Evolutionary conservation across 2,329 filamentous ascomycete genomes (phyloP).

Genomic region (Nannizzia gypsea): DNA sequence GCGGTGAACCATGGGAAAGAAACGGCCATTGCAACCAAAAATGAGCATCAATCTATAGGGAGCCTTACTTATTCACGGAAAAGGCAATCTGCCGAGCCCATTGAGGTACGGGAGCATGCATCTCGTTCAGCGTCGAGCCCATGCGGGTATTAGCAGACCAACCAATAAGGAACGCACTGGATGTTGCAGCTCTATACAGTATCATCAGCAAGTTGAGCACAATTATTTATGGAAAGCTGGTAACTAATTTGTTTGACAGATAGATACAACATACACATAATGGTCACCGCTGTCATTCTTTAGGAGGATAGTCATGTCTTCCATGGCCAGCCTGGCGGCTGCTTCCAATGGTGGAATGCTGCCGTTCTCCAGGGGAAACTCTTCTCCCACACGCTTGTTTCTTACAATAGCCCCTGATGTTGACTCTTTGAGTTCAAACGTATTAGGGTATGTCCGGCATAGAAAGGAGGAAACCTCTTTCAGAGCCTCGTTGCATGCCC

Average conservation of each 20-base stretch:
- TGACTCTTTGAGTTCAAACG: conserved; percentile 28
- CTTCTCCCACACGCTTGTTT: conserved; percentile 37
- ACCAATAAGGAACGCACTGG: conserved; percentile 43
- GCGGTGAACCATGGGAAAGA: neutral
- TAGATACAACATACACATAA: conserved; percentile 31
- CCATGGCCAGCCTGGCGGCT: conserved; percentile 39
- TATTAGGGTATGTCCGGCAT: conserved; percentile 31
- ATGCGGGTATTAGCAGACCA: conserved; percentile 41
- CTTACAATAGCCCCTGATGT: conserved; percentile 24
- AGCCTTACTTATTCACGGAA: conserved; percentile 33
- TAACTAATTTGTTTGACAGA: neutral
- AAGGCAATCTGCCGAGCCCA: conserved; percentile 39
- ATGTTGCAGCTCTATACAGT: conserved; percentile 35
- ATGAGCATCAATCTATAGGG: conserved; percentile 3
- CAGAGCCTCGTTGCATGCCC: conserved; percentile 39
- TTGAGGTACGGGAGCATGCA: conserved; percentile 38
- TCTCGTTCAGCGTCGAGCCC: conserved; percentile 37
- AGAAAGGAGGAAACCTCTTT: conserved; percentile 37
- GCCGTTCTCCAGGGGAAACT: conserved; percentile 25
- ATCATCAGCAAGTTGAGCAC: neutral
- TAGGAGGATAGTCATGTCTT: conserved; percentile 42
- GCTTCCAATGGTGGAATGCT: conserved; percentile 38
- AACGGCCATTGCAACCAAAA: neutral
- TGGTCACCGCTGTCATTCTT: conserved; percentile 37
- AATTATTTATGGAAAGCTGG: neutral